Base-by-base conservation (phyloP, 169 alveolate species). In the Pseudocohnilembus persalinus region DNA sequence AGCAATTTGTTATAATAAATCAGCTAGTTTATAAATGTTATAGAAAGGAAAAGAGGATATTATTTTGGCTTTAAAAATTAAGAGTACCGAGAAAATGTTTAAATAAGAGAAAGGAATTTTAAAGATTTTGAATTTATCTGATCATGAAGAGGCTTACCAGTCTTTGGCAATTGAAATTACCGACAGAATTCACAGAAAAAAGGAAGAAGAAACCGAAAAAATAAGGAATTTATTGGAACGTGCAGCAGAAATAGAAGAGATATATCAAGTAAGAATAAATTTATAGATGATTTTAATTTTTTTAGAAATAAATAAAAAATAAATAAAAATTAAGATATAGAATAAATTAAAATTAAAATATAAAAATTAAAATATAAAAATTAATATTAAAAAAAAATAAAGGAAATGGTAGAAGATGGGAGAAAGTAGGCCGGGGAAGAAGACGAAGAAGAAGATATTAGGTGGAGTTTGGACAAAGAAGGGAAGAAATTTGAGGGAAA, bases 81-180 rank as follows among this genome's bases (percentile, higher is more conserved):
- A 79, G 30, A 35, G 76, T 49, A 34, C 27, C 30, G 84, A 79
- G 63, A 79, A 79, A 27, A 79, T 79, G 20, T 79, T 79, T 49
- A 34, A 79, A 34, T 29, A 79, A 79, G 84, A 79, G 63, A 4
- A 79, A 63, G 84, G 84, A 35, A 79, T 79, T 49, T 29, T 79
- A 28, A 79, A 73, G 64, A 79, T 79, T 0, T 49, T 79, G 84
- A 79, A 79, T 63, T n/a, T 79, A 28, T n/a, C 33, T 16, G 76
- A 49, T 20, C 68, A 49, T 20, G 68, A 49, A 49, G 68, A 49
- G 68, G 68, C 68, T 20, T 49, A 49, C 68, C 68, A 49, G 4
- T 4, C 68, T 11, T 49, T 11, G 20, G 68, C 68, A 4, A 49
- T 49, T 49, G 4, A 49, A 4, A 20, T 20, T 4, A 49, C 68